These are phyloP conservation scores for Leccinellum rugosiceps DNA, from an alignment of 768 basidiomycete species.

Conservation along the genomic window DNA sequence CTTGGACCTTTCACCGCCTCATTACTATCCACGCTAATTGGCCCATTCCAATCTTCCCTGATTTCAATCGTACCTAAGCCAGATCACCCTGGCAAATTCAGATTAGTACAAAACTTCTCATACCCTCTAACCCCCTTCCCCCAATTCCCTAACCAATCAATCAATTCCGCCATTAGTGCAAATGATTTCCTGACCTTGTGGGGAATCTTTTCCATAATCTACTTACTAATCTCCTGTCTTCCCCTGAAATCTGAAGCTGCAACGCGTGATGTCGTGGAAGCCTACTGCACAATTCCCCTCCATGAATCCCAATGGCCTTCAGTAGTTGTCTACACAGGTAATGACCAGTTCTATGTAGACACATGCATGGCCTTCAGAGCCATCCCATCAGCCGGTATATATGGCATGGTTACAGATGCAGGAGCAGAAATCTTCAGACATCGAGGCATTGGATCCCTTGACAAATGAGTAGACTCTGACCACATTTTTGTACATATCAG, in stretches of 20 bases:
- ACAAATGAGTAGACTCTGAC: background rate
- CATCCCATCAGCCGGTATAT: background rate
- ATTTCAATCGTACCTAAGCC: background rate
- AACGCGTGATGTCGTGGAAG: background rate
- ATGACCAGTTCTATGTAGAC: background rate
- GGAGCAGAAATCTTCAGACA: background rate
- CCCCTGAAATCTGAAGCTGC: background rate
- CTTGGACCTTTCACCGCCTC: background rate
- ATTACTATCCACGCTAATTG: accelerated
- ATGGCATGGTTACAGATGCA: background rate
- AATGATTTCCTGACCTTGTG: background rate
- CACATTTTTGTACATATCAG: background rate
- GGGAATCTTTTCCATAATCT: background rate
- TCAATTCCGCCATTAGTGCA: background rate
- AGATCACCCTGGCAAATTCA: background rate
- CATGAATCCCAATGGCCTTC: background rate
- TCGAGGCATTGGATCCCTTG: background rate
- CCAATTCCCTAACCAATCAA: background rate
- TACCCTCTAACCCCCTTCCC: background rate
- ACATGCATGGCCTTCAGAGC: background rate
- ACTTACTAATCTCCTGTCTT: background rate
- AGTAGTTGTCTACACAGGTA: background rate
- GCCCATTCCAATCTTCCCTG: background rate
- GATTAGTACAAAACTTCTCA: background rate
- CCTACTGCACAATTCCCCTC: background rate